Percentiles rank a stretch among this genome's conserved stretches.
Evolutionary conservation across 169 alveolate species (phyloP).

Genomic region (Cryptosporidium xiaoi): DNA sequence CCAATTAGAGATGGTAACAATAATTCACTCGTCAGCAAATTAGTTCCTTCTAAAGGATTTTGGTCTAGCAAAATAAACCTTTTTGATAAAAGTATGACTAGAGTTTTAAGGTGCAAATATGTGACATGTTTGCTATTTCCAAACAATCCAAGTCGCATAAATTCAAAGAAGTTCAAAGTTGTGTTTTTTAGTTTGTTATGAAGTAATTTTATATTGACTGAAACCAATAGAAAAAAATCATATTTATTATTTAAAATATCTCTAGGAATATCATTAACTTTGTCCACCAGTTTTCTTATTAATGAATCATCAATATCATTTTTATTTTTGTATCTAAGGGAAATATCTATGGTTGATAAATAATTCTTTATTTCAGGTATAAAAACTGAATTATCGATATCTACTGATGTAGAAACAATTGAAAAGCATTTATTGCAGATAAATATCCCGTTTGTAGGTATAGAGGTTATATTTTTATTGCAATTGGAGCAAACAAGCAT

Average conservation of each 20-base stretch:
- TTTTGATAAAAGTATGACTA: slow-evolving; percentile 11
- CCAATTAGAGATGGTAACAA: slow-evolving; percentile 27
- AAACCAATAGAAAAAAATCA: neutral
- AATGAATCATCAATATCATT: neutral
- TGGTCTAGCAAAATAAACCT: neutral
- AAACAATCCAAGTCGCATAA: neutral
- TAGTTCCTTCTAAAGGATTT: neutral
- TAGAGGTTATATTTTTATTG: neutral
- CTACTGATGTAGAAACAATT: slow-evolving; percentile 36
- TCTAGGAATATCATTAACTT: neutral
- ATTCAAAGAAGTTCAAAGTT: neutral
- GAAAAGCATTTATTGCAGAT: slow-evolving; percentile 15
- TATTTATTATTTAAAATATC: neutral
- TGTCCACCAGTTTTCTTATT: neutral
- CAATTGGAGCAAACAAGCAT: slow-evolving; percentile 14
- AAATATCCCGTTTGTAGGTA: slow-evolving; percentile 12
- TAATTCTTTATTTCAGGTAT: slow-evolving; percentile 33
- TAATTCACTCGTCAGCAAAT: slow-evolving; percentile 12
- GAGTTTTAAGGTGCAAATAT: slow-evolving; percentile 18
- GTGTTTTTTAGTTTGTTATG: too few relatives aligned
- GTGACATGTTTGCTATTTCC: neutral
- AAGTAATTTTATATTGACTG: neutral
- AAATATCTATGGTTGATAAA: slow-evolving; percentile 47
- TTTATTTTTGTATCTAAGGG: neutral
- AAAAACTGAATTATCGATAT: slow-evolving; percentile 30